phyloP scores from a whole-genome alignment of 495 filamentous ascomycete genomes.

The Neurospora sp. region DNA sequence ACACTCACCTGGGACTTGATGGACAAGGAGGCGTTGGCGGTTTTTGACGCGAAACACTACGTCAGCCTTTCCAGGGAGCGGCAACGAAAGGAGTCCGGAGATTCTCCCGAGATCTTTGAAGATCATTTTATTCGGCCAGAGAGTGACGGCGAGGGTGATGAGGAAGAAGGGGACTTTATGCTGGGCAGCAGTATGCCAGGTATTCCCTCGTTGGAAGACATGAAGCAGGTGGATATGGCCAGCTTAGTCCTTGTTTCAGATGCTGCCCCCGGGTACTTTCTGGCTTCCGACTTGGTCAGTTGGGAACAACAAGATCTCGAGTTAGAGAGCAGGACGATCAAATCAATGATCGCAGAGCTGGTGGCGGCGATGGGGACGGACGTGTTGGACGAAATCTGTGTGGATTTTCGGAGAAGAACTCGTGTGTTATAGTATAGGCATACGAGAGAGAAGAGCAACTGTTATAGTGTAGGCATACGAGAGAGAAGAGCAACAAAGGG shows the following conservation, averaged over 20 bases:
- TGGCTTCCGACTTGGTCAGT: constrained; percentile 45
- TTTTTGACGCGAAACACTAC: constrained; percentile 57
- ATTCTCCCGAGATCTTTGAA: not conserved
- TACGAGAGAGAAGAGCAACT: not conserved
- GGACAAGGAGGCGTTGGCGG: constrained; percentile 51
- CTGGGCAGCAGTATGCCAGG: constrained; percentile 70
- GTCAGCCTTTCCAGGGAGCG: constrained; percentile 53
- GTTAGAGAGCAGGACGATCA: constrained; percentile 40
- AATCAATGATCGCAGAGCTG: constrained; percentile 63
- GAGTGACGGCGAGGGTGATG: constrained; percentile 5
- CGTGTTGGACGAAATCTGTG: constrained; percentile 45
- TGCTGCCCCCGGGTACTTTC: constrained; percentile 17
- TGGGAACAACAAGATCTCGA: constrained; percentile 54
- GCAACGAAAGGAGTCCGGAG: constrained; percentile 1
- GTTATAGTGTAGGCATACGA: not conserved
- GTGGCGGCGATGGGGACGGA: constrained; percentile 67
- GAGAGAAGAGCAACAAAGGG: not conserved
- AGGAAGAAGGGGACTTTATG: constrained; percentile 44
- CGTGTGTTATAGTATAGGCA: not conserved
- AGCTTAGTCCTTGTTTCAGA: constrained; percentile 30
- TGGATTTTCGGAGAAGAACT: constrained; percentile 21
- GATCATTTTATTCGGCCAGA: not conserved
- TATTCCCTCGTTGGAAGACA: constrained; percentile 52
- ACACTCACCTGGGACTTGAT: constrained; percentile 65
- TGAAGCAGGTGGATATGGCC: constrained; percentile 54